Conservation (phyloP, 176 grass and related monocot species). For the Hyparrhenia diplandra region DNA sequence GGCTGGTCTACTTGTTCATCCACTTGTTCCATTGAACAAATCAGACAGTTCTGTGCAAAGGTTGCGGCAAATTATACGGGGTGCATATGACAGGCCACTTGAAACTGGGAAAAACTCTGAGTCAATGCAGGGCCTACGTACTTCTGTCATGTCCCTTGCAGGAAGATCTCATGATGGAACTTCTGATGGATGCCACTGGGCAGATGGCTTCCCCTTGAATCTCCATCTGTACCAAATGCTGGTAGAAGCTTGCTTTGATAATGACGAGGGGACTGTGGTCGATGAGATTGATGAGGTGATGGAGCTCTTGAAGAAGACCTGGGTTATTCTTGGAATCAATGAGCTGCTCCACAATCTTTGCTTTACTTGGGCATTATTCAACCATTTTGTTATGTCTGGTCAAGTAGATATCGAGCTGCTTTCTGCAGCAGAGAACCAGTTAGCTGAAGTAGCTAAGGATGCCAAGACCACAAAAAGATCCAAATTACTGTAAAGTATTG, state of each 20-base stretch:
- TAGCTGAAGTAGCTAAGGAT: conserved; percentile 86
- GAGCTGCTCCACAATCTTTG: conserved; percentile 95
- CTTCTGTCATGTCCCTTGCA: conserved; percentile 73
- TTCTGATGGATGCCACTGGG: conserved; percentile 92
- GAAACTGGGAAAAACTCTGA: conserved; percentile 94
- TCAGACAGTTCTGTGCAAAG: conserved; percentile 73
- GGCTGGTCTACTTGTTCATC: conserved; percentile 80
- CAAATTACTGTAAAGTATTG: conserved; percentile 90
- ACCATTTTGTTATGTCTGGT: conserved; percentile 67
- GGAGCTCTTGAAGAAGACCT: conserved; percentile 96
- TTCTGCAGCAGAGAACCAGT: conserved; percentile 76
- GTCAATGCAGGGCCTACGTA: conserved; percentile 83
- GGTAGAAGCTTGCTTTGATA: conserved; percentile 95
- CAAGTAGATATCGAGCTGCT: conserved; percentile 91
- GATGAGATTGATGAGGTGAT: conserved; percentile 97
- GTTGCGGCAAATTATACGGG: conserved; percentile 73
- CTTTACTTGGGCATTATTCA: conserved; percentile 95
- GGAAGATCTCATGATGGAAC: conserved; percentile 69
- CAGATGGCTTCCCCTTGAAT: conserved; percentile 93
- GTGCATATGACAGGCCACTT: conserved; percentile 61
- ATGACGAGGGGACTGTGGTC: conserved; percentile 72
- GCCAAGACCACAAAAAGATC: conserved; percentile 92
- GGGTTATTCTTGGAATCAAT: conserved; percentile 84
- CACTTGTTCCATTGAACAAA: conserved; percentile 64
- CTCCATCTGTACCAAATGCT: conserved; percentile 90